These are phyloP conservation scores for Colletotrichum filicis DNA, from an alignment of 2,329 filamentous ascomycete species.

Conservation along the genomic window DNA sequence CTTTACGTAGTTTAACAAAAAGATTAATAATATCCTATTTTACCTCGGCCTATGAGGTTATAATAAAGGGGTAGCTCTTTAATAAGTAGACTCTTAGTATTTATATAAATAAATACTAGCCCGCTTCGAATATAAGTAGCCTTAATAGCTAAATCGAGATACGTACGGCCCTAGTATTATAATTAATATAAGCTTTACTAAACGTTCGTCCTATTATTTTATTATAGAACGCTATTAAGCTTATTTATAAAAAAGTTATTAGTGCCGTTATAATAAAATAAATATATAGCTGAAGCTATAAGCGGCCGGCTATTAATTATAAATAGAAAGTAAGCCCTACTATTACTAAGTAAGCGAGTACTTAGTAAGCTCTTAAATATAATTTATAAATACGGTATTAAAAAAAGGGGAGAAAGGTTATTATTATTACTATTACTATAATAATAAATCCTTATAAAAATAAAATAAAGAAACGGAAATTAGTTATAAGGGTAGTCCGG, in stretches of 20 bases:
- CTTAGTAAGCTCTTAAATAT: not conserved
- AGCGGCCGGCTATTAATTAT: not conserved
- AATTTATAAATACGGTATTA: not conserved
- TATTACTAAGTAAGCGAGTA: not conserved
- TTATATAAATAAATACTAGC: not conserved
- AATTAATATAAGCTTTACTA: not conserved
- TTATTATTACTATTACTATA: not conserved
- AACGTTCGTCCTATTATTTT: not conserved
- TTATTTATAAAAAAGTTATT: not conserved
- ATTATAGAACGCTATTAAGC: not conserved
- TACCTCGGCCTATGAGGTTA: not conserved
- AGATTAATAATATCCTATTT: not conserved
- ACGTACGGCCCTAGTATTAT: not conserved
- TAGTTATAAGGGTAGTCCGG: not conserved
- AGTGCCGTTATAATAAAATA: not conserved
- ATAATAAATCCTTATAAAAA: not conserved
- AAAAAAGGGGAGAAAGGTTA: not conserved
- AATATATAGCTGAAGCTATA: not conserved
- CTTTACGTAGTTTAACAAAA: not conserved
- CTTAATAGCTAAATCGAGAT: not conserved
- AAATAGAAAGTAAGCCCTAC: not conserved
- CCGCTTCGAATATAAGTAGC: not conserved
- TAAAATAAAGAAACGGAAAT: not conserved
- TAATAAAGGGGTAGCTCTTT: not conserved
- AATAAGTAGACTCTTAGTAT: slow-evolving; percentile 1